Evolutionary conservation across 805 yeast species (phyloP), one percentile per base, ranked within the genome.

Genomic region (Saccharomycopsis amapae): DNA sequence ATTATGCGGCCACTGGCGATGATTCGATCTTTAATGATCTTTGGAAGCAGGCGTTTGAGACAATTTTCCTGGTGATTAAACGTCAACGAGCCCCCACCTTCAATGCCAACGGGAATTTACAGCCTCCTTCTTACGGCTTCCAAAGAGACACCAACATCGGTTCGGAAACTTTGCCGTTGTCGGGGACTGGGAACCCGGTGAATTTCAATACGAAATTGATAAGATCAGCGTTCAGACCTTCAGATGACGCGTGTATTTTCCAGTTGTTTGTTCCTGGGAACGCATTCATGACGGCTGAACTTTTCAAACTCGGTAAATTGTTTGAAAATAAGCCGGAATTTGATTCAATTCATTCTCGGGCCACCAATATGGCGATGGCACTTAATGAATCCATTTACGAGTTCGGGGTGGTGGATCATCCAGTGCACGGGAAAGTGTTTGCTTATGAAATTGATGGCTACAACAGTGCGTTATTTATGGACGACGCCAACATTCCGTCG

Each of bases 401-500:
- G 31, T 69, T 75, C 61, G 95, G 85, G 0, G 72, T 81, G 1
- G 69, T 78, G n/a, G 64, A 76, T 2, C 93, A 87, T 59, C 79
- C 82, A 2, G 62, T 54, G 9, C 83, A 68, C 61, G 96, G 96
- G 1, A 68, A 72, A 50, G 95, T 87, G 4, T 85, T 76, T 55
- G 96, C 96, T 0, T 87, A 80, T 56, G 96, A 87, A 60, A 80
- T 87, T 17, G 96, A 88, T 60, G 96, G 96, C 0, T 87, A 73
- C 58, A 95, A 95, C 2, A 71, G 93, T 23, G 52, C 71, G 0
- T 65, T 75, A 20, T 69, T 79, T 52, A 87, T 87, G 95, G 95
- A 87, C 61, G 96, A 87, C 62, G 96, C 96, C 19, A 88, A 88
- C 57, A 69, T 87, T 15, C 96, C 96, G 1, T 85, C 95, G 1